Conservation (phyloP, 2,329 filamentous ascomycete species). For the Pseudogymnoascus sp. region DNA sequence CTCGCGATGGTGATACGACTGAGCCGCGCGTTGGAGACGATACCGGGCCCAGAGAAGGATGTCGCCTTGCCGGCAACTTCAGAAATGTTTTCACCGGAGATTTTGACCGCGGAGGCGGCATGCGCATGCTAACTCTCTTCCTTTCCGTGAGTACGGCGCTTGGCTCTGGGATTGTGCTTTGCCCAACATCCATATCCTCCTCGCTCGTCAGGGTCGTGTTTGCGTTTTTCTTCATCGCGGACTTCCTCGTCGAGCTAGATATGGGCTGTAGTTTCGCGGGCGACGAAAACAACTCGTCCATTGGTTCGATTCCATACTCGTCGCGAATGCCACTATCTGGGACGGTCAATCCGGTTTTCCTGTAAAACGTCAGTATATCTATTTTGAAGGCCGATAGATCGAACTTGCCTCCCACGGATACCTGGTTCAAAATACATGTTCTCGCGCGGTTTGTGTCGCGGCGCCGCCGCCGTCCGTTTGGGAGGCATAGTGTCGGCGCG, state of each 20-base stretch:
- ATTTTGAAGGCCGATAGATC: background rate
- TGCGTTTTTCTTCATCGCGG: constrained; percentile 14
- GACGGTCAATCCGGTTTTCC: constrained; percentile 82
- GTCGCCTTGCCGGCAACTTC: constrained; percentile 27
- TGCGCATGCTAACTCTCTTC: constrained; percentile 19
- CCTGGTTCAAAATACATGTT: constrained; percentile 43
- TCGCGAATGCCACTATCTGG: constrained; percentile 73
- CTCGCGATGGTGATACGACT: constrained; percentile 20
- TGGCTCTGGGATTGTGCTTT: constrained; percentile 46
- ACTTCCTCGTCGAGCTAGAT: background rate
- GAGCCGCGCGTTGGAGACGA: constrained; percentile 25
- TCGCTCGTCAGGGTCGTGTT: constrained; percentile 42
- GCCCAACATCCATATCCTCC: constrained; percentile 53
- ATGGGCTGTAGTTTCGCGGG: constrained; percentile 53
- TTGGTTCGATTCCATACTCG: constrained; percentile 82
- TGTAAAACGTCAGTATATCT: constrained; percentile 31
- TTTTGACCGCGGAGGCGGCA: constrained; percentile 27
- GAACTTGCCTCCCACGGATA: constrained; percentile 38
- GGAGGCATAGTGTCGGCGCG: constrained; percentile 3
- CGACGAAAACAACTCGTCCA: constrained; percentile 83
- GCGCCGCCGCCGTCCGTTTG: constrained; percentile 12
- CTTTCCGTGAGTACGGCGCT: constrained; percentile 34
- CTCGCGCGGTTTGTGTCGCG: constrained; percentile 27
- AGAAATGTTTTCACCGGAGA: constrained; percentile 29
- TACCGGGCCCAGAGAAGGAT: constrained; percentile 24